Base-by-base conservation (phyloP, 306 rosid species). In the Carpinus viminea region DNA sequence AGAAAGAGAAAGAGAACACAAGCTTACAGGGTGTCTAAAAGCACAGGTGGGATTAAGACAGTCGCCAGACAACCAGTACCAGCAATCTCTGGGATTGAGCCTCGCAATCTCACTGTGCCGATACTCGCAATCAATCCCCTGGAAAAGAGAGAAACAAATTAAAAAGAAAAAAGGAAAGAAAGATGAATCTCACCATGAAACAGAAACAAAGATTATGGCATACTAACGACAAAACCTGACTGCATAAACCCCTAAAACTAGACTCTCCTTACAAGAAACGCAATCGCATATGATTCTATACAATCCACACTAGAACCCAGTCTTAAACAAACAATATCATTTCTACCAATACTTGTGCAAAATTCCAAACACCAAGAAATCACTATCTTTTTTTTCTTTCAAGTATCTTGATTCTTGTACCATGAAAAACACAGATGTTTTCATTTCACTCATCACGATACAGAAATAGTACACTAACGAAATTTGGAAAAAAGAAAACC, bases 51-150 rank as follows among this genome's bases (percentile, higher is more conserved):
- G 89, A 79, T 95, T 89, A 38, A 86, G 78, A 82, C 97, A 95
- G 64, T 72, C 83, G n/a, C 97, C 95, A 36, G 92, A 82, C 74
- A 95, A 73, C 98, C 97, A 90, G 83, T 88, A 95, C 96, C 96
- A 91, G 85, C 98, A 95, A 53, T 90, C 98, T 86, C 94, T 87
- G 3, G 97, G 97, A 72, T 95, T 95, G 41, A 95, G 90, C 87
- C 95, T 91, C 11, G 96, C 96, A 68, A 91, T 84, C 85, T 92
- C 97, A 55, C 87, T 86, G 75, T 92, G 98, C 65, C 98, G 86
- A 82, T 88, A 92, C 92, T 92, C 97, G 70, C 98, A 95, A 56
- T 92, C 98, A 64, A 28, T 62, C 16, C 98, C 98, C 98, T 95
- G 43, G 68, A 61, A 36, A 0, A 45, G 78, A 48, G 13, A 26